These are phyloP conservation scores for Sclerotinia spermophila DNA, from an alignment of 2,329 filamentous ascomycete species.

Conservation along the genomic window DNA sequence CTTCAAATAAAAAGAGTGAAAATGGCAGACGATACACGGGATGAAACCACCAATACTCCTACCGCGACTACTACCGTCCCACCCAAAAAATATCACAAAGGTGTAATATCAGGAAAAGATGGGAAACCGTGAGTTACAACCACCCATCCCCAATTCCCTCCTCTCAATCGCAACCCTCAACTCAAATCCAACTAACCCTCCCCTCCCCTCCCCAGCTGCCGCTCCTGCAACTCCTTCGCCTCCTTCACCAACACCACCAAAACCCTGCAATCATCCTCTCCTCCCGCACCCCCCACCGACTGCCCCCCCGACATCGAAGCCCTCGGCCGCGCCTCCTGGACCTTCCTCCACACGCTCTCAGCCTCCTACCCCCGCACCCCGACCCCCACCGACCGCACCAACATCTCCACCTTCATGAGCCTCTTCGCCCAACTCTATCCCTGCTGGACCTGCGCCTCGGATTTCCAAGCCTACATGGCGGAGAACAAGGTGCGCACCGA, in stretches of 20 bases:
- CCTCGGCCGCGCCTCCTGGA: slow-evolving; percentile 88
- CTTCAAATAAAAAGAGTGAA: not conserved
- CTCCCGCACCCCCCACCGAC: slow-evolving; percentile 51
- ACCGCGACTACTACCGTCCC: slow-evolving; percentile 20
- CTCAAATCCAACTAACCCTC: not conserved
- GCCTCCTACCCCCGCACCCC: slow-evolving; percentile 77
- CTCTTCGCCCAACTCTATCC: slow-evolving; percentile 87
- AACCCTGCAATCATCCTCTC: slow-evolving; percentile 31
- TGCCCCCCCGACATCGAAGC: slow-evolving; percentile 88
- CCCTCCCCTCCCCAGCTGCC: slow-evolving; percentile 52
- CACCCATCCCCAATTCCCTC: too few relatives aligned
- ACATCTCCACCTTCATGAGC: slow-evolving; percentile 73
- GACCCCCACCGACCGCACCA: slow-evolving; percentile 63
- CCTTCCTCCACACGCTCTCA: slow-evolving; percentile 85
- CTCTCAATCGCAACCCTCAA: not conserved
- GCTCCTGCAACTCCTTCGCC: slow-evolving; percentile 61
- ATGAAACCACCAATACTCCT: slow-evolving; percentile 19
- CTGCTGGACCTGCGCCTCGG: slow-evolving; percentile 91
- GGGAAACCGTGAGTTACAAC: slow-evolving; percentile 71
- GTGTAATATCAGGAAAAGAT: slow-evolving; percentile 72
- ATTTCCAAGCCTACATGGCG: slow-evolving; percentile 77
- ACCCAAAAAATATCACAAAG: slow-evolving; percentile 58
- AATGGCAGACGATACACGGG: slow-evolving; percentile 36
- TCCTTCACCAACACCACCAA: slow-evolving; percentile 48
- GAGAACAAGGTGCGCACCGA: slow-evolving; percentile 55